These are phyloP conservation scores for Paramecium sonneborni DNA, from an alignment of 73 alveolate genomes.

Conservation along the genomic window DNA sequence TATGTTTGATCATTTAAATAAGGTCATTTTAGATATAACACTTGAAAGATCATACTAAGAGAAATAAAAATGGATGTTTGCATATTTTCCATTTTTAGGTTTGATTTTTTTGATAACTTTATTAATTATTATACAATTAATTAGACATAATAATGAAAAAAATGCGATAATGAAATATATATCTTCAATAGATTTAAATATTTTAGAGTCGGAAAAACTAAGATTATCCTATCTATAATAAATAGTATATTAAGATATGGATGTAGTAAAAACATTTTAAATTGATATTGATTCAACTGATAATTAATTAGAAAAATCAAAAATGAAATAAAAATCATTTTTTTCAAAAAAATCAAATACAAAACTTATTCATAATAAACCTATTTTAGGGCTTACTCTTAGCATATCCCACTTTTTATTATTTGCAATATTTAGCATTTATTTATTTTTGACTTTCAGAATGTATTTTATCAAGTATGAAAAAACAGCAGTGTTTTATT, in stretches of 20 bases:
- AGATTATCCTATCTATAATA: background rate
- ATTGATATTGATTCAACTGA: background rate
- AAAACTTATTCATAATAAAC: background rate
- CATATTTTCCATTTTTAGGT: background rate
- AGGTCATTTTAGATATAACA: background rate
- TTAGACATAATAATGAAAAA: background rate
- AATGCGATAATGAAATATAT: background rate
- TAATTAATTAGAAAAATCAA: background rate
- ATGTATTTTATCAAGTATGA: background rate
- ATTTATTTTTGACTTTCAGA: background rate
- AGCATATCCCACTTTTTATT: background rate
- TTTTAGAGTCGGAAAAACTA: background rate
- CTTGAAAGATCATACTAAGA: background rate
- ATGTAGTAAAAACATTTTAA: background rate
- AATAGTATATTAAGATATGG: background rate
- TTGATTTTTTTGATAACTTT: background rate
- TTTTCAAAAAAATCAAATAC: background rate
- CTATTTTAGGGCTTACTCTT: background rate
- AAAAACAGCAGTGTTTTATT: constrained; percentile 19
- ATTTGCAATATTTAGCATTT: background rate
- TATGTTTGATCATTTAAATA: background rate
- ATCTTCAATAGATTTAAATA: background rate
- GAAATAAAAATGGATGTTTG: background rate
- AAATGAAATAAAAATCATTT: background rate
- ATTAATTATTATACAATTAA: background rate